Evolutionary conservation across 345 rosid genomes (phyloP).

Genomic region (Murraya koenigii): DNA sequence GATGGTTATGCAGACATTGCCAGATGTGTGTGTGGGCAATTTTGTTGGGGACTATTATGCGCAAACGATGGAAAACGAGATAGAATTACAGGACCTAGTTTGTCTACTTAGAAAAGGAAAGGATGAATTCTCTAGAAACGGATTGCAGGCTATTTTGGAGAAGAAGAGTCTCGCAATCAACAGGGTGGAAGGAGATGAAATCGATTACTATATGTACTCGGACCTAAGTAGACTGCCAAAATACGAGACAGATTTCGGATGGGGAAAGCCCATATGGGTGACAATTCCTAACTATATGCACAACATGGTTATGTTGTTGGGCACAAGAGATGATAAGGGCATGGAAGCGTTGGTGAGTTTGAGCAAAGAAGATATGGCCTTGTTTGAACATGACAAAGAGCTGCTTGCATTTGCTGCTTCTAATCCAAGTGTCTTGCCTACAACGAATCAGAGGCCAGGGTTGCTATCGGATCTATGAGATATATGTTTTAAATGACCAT

Average conservation of each 20-base stretch:
- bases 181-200: slow-evolving; percentile 13
- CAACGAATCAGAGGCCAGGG: neutral
- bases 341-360: slow-evolving; percentile 22
- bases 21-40: slow-evolving; percentile 8
- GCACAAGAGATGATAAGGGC: slow-evolving; percentile 24
- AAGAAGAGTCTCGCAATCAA: slow-evolving; percentile 16
- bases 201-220: slow-evolving; percentile 19
- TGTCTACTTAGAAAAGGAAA: slow-evolving; percentile 14
- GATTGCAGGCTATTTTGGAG: neutral
- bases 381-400: slow-evolving; percentile 18
- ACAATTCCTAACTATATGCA: neutral
- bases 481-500: neutral
- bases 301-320: slow-evolving; percentile 3
- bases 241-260: slow-evolving; percentile 39
- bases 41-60: slow-evolving; percentile 17
- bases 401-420: slow-evolving; percentile 18
- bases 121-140: slow-evolving; percentile 19
- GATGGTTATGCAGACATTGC: neutral
- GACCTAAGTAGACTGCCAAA: slow-evolving; percentile 31
- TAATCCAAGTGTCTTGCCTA: slow-evolving; percentile 4
- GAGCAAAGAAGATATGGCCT: slow-evolving; percentile 20
- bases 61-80: slow-evolving; percentile 14
- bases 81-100: slow-evolving; percentile 25
- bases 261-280: slow-evolving; percentile 40
- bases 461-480: neutral